A percentile compares a stretch with the other conserved stretches of the same genome.
These are phyloP conservation scores for Coemansia sp. DNA, from an alignment of 192 early-diverging fungal species.

Conservation along the genomic window DNA sequence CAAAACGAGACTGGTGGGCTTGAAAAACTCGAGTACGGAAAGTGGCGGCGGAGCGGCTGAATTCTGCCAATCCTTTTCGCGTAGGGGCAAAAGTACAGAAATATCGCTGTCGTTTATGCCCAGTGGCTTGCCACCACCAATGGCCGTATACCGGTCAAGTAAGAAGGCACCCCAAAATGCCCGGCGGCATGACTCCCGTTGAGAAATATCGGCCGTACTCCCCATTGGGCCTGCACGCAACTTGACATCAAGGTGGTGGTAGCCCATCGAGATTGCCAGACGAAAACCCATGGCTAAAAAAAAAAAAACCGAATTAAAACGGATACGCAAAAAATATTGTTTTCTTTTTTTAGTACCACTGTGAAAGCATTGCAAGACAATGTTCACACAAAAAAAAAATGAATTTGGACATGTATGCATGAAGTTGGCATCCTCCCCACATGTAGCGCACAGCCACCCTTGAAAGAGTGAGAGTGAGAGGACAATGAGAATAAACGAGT, in stretches of 20 bases:
- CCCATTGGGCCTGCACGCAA: constrained; percentile 38
- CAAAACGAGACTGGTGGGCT: constrained; percentile 11
- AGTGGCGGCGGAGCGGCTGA: constrained; percentile 25
- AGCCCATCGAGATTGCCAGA: constrained; percentile 53
- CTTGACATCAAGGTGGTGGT: constrained; percentile 50
- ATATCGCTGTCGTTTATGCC: constrained; percentile 55
- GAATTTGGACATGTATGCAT: constrained; percentile 1
- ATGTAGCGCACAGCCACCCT: constrained; percentile 2
- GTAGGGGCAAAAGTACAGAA: constrained; percentile 39
- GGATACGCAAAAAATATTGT: not conserved
- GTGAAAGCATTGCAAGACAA: not conserved
- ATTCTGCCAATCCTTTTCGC: constrained; percentile 43
- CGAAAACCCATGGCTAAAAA: constrained; percentile 54
- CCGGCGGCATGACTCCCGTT: constrained; percentile 47
- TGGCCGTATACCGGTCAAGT: constrained; percentile 50
- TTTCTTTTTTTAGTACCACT: not conserved
- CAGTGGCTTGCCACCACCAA: constrained; percentile 51
- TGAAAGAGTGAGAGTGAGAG: not conserved
- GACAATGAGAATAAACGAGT: not conserved
- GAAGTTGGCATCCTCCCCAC: not conserved
- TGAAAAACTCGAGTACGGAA: constrained; percentile 46
- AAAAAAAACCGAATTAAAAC: not conserved
- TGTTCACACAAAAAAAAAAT: not conserved
- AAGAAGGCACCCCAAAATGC: constrained; percentile 53
- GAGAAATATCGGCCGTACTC: constrained; percentile 37